Evolutionary conservation across 768 basidiomycete species (phyloP), one percentile per base, ranked within the genome.

Genomic region (Leucogyrophana mollusca): DNA sequence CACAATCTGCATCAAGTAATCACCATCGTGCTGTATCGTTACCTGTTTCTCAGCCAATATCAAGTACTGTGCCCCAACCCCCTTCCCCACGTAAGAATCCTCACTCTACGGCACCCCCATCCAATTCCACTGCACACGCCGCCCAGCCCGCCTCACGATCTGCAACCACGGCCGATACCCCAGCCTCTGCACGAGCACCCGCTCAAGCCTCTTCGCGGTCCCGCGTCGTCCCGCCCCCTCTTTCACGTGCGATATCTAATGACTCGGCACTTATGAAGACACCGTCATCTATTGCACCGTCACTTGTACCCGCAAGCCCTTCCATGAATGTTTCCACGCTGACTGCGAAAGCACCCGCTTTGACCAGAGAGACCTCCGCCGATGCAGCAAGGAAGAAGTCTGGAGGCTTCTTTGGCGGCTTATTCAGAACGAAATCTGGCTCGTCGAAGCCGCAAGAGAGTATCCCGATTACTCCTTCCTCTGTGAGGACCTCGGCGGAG

Each of bases 211-310:
- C 63, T 23, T 43, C 54, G 6, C 63, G 59, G 43, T 37, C 60
- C 48, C 35, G 50, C 45, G 46, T 62, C 14, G 34, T 47, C 11
- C 49, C 57, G 22, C 47, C 64, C 27, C 60, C 51, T 13, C 43
- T 70, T 17, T 62, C 68, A 34, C 68, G 68, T 23, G 57, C 63
- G 32, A 60, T 66, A 16, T 77, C 76, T 10, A 67, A 76, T 43
- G 82, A 83, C 37, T 73, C 77, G 8, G 71, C 73, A 45, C 66
- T 80, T 32, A 71, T 85, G 27, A 74, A 72, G 56, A 86, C 84
- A 0, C 83, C 84, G 4, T 85, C 83, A 10, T 85, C 85, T 1
- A 73, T 85, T 14, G 78, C 79, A 3, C 76, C 69, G 3, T 70
- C 70, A 0, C 76, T 76, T 9, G 64, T 72, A 14, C 37, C 42